Base-by-base conservation (phyloP, 805 yeast species). In the Spathaspora gorwiae region DNA sequence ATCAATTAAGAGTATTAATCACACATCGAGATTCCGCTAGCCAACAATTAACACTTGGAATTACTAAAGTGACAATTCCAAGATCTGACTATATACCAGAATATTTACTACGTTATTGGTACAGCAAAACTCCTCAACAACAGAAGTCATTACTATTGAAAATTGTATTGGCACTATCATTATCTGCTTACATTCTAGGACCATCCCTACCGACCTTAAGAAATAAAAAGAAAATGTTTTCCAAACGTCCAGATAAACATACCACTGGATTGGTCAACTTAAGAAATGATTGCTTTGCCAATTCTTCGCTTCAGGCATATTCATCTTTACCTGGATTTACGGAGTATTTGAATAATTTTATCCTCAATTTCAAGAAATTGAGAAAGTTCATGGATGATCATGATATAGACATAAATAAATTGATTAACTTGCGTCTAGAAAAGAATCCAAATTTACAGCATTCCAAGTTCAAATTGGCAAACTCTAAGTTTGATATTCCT, bases 261-360 rank as follows among this genome's bases (percentile, higher is more conserved):
- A 84, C 96, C 9, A 88, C 94, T 0, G 97, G 97, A 2, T 68
- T 92, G 38, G 74, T 83, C 53, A 94, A 92, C 62, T 72, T 83
- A 51, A 78, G 90, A 48, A 87, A 88, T 52, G 97, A 90, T 61
- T 92, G 99, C 62, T 92, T 88, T 68, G 96, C 96, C 49, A 92
- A 94, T 58, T 79, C 95, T 7, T 82, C 90, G 1, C 57, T 94
- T 14, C 99, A 92, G 61, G 94, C 90, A 0, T 73, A 86, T 44
- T 77, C 83, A 13, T 66, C 89, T 0, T 59, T 84, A 13, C 83
- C 87, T 0, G 75, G 76, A 0, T 57, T 87, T 40, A 78, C 83
- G 33, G 67, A 64, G 4, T 86, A 87, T 54, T 60, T 86, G 48
- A 81, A 71, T 46, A 54, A 59, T 29, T 61, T 76, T 44, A 61